These are phyloP conservation scores for Dactylellina sp. DNA, from an alignment of 2,329 filamentous ascomycete species.

Conservation along the genomic window DNA sequence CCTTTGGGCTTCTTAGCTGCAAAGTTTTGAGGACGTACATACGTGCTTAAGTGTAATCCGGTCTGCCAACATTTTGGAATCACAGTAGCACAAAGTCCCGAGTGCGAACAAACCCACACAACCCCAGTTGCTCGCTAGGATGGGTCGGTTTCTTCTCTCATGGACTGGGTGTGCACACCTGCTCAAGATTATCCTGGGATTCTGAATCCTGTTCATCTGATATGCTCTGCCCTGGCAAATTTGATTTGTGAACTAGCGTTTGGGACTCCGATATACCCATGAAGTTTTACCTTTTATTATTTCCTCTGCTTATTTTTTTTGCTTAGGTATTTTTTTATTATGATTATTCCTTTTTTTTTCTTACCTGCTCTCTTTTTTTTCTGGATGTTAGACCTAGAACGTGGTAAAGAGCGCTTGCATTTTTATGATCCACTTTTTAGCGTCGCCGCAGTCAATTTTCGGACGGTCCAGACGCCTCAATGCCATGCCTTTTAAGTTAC, in stretches of 20 bases:
- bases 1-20: slow-evolving; percentile 37
- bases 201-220: slow-evolving; percentile 50
- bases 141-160: slow-evolving; percentile 21
- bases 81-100: slow-evolving; percentile 42
- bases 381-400: not conserved
- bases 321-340: not conserved
- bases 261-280: slow-evolving; percentile 28
- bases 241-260: slow-evolving; percentile 37
- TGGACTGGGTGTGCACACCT: slow-evolving; percentile 29
- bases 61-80: slow-evolving; percentile 49
- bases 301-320: slow-evolving; percentile 7
- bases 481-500: slow-evolving; percentile 18
- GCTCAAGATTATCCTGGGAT: slow-evolving; percentile 40
- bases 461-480: slow-evolving; percentile 1
- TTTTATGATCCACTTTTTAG: slow-evolving; percentile 11
- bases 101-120: slow-evolving; percentile 46
- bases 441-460: slow-evolving; percentile 5
- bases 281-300: not conserved
- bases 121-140: slow-evolving; percentile 33
- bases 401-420: slow-evolving; percentile 18
- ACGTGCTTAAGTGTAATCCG: slow-evolving; percentile 19
- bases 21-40: slow-evolving; percentile 29
- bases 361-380: not conserved
- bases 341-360: slow-evolving; percentile 9
- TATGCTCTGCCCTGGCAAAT: slow-evolving; percentile 51